Conservation (phyloP, 139 green algal species). For the Micractinium sp. region DNA sequence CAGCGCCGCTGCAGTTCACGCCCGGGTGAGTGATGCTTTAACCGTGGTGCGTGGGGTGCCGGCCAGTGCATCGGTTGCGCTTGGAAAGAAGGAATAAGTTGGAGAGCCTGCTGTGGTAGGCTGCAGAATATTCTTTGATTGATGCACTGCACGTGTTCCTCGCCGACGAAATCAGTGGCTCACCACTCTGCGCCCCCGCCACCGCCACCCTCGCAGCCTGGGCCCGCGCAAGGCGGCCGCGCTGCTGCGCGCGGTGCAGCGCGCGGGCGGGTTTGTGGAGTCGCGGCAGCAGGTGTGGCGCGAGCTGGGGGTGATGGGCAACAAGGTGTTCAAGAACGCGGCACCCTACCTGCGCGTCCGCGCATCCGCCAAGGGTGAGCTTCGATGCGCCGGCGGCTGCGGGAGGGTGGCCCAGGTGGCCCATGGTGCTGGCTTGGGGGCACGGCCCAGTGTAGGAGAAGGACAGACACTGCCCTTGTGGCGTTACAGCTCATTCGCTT, state of each 20-base stretch:
- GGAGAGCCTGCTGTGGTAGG: no score
- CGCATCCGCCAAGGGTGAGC: constrained; percentile 39
- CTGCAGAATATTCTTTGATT: no score
- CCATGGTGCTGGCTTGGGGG: no score
- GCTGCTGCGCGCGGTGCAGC: constrained; percentile 63
- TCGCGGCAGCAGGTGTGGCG: constrained; percentile 56
- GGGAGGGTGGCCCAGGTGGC: background rate
- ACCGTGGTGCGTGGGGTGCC: background rate
- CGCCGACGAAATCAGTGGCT: no score
- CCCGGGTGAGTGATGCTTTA: constrained; percentile 44
- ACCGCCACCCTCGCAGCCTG: constrained; percentile 49
- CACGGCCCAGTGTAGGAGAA: no score
- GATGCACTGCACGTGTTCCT: no score
- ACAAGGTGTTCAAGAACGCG: constrained; percentile 76
- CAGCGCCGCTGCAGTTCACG: constrained; percentile 81
- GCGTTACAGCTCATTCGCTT: no score
- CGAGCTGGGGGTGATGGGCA: constrained; percentile 62
- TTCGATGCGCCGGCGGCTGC: no score
- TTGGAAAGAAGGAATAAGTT: no score
- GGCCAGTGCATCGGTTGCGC: background rate
- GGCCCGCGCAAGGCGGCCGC: constrained; percentile 86
- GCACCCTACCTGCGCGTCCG: constrained; percentile 75
- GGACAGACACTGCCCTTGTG: no score
- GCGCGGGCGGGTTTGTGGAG: constrained; percentile 41
- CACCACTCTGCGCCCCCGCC: background rate